Base-by-base conservation (phyloP, 306 rosid genomes). In the Quercus glauca region DNA sequence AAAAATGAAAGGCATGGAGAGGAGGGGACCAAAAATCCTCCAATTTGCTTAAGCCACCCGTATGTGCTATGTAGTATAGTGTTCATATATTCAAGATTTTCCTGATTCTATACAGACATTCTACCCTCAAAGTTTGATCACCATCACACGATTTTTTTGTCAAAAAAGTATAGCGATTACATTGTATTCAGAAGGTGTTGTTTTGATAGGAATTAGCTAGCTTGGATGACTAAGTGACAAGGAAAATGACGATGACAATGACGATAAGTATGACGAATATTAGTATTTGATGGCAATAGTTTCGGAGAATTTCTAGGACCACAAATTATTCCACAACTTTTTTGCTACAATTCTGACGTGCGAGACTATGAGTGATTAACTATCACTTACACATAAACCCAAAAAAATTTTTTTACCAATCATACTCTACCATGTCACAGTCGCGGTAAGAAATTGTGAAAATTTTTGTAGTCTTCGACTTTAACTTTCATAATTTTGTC, bases 171-270 rank as follows among this genome's bases (percentile, higher is more conserved):
- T 23, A 67, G 52, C 35, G 26, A 19, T 7, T 33, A 19, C 37
- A 33, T 21, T 18, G 37, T 61, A 49, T 12, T 23, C 18, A 63
- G 53, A 49, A 14, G 9, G 69, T 21, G 15, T 6, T 63, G 35
- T 8, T 28, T 5, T 49, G 15, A 49, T 49, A 49, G 53, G 53
- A 49, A 10, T 12, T 49, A 49, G 53, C 53, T 49, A 10, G 11
- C 10, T 63, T 26, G 69, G 67, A 60, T 49, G 45, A 55, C 13
- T 29, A 4, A 2, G 73, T 43, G 88, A 83, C 33, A 41, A 25
- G 45, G 35, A 71, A 28, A 61, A 59, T 74, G 83, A 73, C 85
- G 77, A 69, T 7, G 78, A 70, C 70, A 57, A 74, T 35, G 41
- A 35, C 41, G 9, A 6, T 35, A 35, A 35, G 9, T 55, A 78